phyloP scores from a whole-genome alignment of 2,329 filamentous ascomycete genomes.

The Fusarium anguioides region DNA sequence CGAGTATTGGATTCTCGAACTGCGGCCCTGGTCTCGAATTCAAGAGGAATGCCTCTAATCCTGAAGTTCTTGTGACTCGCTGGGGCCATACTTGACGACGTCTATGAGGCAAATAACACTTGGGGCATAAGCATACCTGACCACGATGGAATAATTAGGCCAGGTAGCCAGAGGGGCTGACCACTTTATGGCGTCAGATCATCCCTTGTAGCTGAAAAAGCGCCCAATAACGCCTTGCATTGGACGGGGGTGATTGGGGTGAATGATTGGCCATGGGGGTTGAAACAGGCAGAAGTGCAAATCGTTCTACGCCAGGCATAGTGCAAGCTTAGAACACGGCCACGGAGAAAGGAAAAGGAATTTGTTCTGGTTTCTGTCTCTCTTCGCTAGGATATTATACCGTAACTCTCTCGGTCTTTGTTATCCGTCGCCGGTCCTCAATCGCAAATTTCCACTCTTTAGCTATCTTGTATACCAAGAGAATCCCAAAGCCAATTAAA shows the following conservation, averaged over 20 bases:
- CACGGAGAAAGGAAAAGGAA: no score
- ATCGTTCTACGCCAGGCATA: no score
- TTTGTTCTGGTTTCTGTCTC: no score
- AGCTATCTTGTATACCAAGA: background rate
- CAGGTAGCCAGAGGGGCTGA: background rate
- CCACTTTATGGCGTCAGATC: background rate
- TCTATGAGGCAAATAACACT: background rate
- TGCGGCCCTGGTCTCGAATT: background rate
- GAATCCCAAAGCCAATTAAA: background rate
- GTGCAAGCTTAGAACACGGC: no score
- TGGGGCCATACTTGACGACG: background rate
- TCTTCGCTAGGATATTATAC: no score
- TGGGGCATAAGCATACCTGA: background rate
- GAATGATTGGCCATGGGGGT: background rate
- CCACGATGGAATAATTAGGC: background rate
- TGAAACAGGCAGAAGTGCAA: background rate
- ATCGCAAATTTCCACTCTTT: conserved; percentile 1
- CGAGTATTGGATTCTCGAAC: background rate
- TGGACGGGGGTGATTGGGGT: fast-evolving
- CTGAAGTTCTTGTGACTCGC: background rate
- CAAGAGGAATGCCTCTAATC: background rate
- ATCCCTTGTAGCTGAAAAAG: background rate
- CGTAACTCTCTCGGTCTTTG: background rate
- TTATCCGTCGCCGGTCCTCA: background rate
- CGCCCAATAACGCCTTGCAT: background rate